Base-by-base conservation (phyloP, 805 yeast genomes). In the Wickerhamomyces queroliae region DNA sequence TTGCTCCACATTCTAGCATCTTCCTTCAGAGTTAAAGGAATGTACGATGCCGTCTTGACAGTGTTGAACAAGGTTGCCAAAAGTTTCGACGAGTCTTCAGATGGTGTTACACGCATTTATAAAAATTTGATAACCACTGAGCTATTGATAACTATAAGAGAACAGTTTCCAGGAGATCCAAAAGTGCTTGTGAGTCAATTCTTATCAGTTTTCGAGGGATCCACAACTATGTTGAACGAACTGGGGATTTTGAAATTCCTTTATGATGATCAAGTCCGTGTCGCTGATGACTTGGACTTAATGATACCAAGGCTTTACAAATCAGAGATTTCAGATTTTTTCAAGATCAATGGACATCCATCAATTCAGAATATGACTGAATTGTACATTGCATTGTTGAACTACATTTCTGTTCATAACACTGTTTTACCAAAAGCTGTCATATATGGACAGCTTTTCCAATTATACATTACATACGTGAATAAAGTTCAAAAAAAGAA, bases 111-210 rank as follows among this genome's bases (percentile, higher is more conserved):
- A 20, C 36, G 38, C 1, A 8, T 26, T 6, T 29, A 35, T 26
- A 46, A 38, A 26, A 10, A 18, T 1, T 4, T 43, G 8, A 29
- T 48, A n/a, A 32, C 40, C 9, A 48, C 33, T 23, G 58, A 54
- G 17, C 36, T 54, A 1, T 18, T 54, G 1, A 38, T 39, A 3
- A 24, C 50, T 12, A 27, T 54, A 7, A 40, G 51, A 20, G 39
- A 41, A 5, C 40, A 46, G 10, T 52, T 51, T 28, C 46, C 47
- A 3, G 38, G 33, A 18, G 48, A 51, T 18, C 47, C 53, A 1
- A 40, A 42, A 17, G 32, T 53, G 3, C 41, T 53, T 0, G n/a
- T 52, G 19, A 52, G 54, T 10, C 53, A 55, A 33, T 49, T 52
- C 23, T 24, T 46, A 5, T 45, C 53, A 1, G 38, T 51, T 2